Base-by-base conservation (phyloP, 2,329 filamentous ascomycete species). In the Pseudodiploospora longispora region DNA sequence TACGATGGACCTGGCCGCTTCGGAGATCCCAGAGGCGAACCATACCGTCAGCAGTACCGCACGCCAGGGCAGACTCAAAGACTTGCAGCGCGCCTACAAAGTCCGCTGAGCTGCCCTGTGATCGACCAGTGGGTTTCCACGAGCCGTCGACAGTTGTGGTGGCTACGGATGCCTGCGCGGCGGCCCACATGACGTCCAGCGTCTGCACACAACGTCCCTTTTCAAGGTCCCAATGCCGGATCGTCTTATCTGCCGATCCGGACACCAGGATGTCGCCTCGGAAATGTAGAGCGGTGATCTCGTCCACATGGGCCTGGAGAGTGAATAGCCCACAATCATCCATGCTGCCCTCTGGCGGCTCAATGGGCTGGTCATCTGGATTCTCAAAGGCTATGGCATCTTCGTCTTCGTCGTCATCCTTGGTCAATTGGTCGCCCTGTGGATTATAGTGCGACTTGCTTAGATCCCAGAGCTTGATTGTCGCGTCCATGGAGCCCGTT, bases 201-300 rank as follows among this genome's bases (percentile, higher is more conserved):
- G 93, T 98, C 66, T 98, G 93, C 43, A 98, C 87, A 63, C 93
- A 97, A 40, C 93, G 85, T n/a, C 93, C 93, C 62, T 90, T 96
- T 57, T 91, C 87, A 40, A 98, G 75, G 70, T 98, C 93, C 93
- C 93, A 98, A 63, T 98, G 93, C 37, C 93, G 83, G 44, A 98
- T 72, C 1, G 93, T 98, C 74, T 98, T 98, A 69, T 98, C 93
- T 1, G 93, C 85, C 6, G 91, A 97, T 9, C 93, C 93, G 2
- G 93, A 98, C 30, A 98, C 89, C 10, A 98, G 76, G 0, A 87
- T 89, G 53, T 95, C 83, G 44, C 87, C 87, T 47, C 82, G 78
- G 68, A 98, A 95, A 66, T 97, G 84, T 27, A 98, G 74, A 6
- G 93, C 91, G 9, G 93, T 97, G 51, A 98, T 84, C 68, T 96